phyloP scores from a whole-genome alignment of 148 eudicot species.

The Camellia sinensis region DNA sequence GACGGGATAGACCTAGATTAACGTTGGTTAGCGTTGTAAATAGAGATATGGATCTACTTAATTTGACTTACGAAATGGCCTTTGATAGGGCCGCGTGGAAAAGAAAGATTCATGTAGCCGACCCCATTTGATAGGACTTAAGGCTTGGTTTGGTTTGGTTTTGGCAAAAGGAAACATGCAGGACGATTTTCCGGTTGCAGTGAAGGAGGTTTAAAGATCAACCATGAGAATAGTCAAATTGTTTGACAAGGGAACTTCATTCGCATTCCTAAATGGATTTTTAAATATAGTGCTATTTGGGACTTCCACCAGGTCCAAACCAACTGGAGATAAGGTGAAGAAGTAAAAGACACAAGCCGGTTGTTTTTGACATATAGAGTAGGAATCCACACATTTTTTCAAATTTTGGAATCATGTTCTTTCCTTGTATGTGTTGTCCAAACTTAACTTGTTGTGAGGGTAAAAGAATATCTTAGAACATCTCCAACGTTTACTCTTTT shows the following conservation, averaged over 20 bases:
- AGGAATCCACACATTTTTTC: neutral
- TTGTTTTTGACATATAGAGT: neutral
- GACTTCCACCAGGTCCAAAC: neutral
- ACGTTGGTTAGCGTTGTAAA: too few relatives aligned
- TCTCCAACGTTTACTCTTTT: neutral
- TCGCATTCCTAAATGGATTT: neutral
- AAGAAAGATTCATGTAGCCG: too few relatives aligned
- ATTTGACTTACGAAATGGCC: too few relatives aligned
- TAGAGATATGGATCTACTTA: too few relatives aligned
- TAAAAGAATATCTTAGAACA: neutral
- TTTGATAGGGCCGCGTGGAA: too few relatives aligned
- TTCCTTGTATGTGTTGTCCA: neutral
- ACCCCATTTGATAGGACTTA: too few relatives aligned
- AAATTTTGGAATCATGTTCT: neutral
- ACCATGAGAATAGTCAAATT: neutral
- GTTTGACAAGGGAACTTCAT: neutral
- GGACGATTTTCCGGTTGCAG: neutral
- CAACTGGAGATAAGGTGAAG: neutral
- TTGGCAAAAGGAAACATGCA: neutral
- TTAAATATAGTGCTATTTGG: neutral
- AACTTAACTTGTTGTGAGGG: neutral
- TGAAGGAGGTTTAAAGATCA: neutral
- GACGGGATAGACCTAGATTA: too few relatives aligned
- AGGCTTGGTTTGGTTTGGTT: too few relatives aligned
- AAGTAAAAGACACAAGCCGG: neutral